A percentile compares a stretch with the other conserved stretches of the same genome.
Evolutionary conservation across 2,329 filamentous ascomycete species (phyloP).

Genomic region (Xylaria sp.): DNA sequence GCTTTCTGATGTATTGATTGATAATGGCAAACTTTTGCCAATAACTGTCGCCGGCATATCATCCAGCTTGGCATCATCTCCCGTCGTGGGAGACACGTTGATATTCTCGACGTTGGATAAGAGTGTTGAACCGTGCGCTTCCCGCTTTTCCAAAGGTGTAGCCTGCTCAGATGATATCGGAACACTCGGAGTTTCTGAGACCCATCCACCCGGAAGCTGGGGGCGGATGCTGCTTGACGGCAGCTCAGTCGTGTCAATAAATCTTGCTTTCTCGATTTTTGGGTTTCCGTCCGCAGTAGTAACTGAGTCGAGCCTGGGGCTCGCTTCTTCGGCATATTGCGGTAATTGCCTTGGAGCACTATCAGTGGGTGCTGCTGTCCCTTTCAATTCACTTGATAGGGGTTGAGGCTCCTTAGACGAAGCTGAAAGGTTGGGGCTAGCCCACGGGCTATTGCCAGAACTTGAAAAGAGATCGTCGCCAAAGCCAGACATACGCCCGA

Average conservation of each 20-base stretch:
- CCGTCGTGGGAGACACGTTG: conserved; percentile 36
- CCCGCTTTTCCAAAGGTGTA: conserved; percentile 42
- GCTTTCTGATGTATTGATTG: conserved; percentile 29
- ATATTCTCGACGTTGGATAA: conserved; percentile 35
- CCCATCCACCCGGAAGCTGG: conserved; percentile 48
- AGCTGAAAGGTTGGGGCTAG: conserved; percentile 13
- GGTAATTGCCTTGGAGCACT: conserved; percentile 30
- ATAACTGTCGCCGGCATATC: conserved; percentile 41
- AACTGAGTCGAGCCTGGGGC: conserved; percentile 35
- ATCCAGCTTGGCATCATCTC: conserved; percentile 36
- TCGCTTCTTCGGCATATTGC: conserved; percentile 41
- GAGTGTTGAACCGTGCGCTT: conserved; percentile 27
- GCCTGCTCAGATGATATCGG: conserved; percentile 37
- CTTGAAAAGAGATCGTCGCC: conserved; percentile 67
- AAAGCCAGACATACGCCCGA: conserved; percentile 70
- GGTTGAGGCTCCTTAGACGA: conserved; percentile 7
- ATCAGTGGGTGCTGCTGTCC: conserved; percentile 14
- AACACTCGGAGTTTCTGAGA: conserved; percentile 45
- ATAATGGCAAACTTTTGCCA: conserved; percentile 38
- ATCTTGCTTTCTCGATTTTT: conserved; percentile 27
- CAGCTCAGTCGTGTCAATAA: not conserved
- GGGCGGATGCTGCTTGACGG: conserved; percentile 31
- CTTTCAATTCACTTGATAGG: not conserved
- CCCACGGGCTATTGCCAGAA: conserved; percentile 36
- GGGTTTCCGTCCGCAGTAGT: conserved; percentile 22